Evolutionary conservation across 2,329 filamentous ascomycete species (phyloP), one percentile per base, ranked within the genome.

Genomic region (Pseudocercospora eumusae): DNA sequence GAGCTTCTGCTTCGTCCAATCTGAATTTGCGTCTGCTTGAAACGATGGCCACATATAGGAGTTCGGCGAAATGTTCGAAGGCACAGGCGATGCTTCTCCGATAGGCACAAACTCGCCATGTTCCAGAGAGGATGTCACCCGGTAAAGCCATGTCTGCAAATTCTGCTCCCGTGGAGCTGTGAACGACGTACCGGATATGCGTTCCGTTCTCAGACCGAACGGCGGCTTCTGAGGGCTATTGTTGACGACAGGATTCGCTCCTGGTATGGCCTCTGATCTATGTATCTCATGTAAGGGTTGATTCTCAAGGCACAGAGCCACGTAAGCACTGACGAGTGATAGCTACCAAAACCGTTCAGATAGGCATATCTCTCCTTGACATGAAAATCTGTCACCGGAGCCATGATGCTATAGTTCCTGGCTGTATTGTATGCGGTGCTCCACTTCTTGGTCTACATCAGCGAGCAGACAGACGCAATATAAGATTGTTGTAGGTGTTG

Each of bases 181-280:
- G 70, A 85, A 85, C n/a, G 83, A 81, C 2, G 82, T 84, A 4
- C 82, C 83, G 8, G 82, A 84, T 10, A 84, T 76, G 68, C 84
- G 81, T 77, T 95, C 91, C 11, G 90, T 86, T 75, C 93, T 93
- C 33, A 96, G 85, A 0, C 90, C 90, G 67, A 87, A 85, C 0
- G 90, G 83, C 0, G 86, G 87, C 73, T 91, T 91, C 73, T 93
- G 91, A 0, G 91, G 91, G 2, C 88, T 90, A 79, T 95, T 95
- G 50, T 88, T 84, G 50, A 84, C 90, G 61, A 91, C 73, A 11
- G 91, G 90, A 6, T 92, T 81, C 2, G 91, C 87, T 20, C 87
- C 88, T 25, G 86, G 81, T 58, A 93, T 79, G 47, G 90, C 90
- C 80, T 93, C 90, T 45, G 88, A 86, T 33, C 58, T 64, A 86